Evolutionary conservation across 805 yeast genomes (phyloP).

Genomic region (Cephaloascus fragrans): DNA sequence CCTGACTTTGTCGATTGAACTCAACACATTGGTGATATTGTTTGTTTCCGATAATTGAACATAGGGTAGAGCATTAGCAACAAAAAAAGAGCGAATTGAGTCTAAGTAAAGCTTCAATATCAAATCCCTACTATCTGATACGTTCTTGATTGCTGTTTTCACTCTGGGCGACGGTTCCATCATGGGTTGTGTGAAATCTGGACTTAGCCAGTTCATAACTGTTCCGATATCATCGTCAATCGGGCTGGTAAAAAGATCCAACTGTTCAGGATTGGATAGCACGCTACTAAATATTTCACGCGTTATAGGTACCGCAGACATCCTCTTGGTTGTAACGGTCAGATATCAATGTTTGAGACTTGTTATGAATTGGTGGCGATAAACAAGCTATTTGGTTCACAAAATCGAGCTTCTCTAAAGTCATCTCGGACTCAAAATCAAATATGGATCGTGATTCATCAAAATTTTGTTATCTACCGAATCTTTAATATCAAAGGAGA

Average conservation of each 20-base stretch:
- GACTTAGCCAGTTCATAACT: conserved; percentile 22
- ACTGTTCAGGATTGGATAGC: conserved; percentile 6
- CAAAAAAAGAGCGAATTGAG: conserved; percentile 11
- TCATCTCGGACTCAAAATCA: too few relatives aligned
- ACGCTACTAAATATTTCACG: conserved; percentile 6
- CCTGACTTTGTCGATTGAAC: conserved; percentile 10
- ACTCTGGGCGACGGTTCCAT: conserved; percentile 22
- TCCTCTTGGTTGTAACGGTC: too few relatives aligned
- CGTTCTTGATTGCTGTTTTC: conserved; percentile 18
- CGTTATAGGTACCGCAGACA: conserved; percentile 2
- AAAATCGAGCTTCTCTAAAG: too few relatives aligned
- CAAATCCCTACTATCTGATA: background rate
- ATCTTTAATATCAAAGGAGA: too few relatives aligned
- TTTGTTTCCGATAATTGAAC: background rate
- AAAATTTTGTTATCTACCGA: too few relatives aligned
- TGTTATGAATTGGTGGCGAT: too few relatives aligned
- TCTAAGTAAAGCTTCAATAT: conserved; percentile 16
- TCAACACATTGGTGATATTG: conserved; percentile 1
- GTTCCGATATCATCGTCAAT: conserved; percentile 24
- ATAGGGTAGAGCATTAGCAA: background rate
- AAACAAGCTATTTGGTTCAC: too few relatives aligned
- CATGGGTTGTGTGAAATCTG: conserved; percentile 12
- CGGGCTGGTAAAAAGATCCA: conserved; percentile 9
- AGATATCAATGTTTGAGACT: too few relatives aligned
- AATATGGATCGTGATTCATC: too few relatives aligned